A percentile compares a stretch with the other conserved stretches of the same genome.
Conservation (phyloP, 208 protist species). For the Leishmania mexicana region DNA sequence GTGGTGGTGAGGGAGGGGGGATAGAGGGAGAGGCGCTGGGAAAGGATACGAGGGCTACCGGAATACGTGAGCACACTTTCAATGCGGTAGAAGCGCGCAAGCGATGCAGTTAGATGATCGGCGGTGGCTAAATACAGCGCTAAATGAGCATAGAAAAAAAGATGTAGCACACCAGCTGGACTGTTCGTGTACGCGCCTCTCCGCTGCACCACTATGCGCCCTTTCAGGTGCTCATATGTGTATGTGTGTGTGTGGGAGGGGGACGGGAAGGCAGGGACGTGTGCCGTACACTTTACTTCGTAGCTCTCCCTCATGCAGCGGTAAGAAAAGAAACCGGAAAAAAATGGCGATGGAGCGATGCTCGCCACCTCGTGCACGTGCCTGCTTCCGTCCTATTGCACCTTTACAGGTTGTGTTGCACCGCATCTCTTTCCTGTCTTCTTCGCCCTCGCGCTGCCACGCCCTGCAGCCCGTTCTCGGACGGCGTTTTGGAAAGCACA, state of each 20-base stretch:
- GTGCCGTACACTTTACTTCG: not conserved
- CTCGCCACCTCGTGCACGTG: not conserved
- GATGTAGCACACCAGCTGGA: not conserved
- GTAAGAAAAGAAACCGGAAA: not conserved
- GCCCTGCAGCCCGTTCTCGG: not conserved
- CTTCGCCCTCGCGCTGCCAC: not conserved
- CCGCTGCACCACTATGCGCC: not conserved
- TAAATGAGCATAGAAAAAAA: not conserved
- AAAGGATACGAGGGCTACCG: not conserved
- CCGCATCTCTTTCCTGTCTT: not conserved
- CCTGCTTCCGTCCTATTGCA: not conserved
- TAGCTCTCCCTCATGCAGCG: not conserved
- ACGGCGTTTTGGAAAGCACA: not conserved
- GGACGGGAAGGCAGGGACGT: not conserved
- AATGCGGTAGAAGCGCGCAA: not conserved
- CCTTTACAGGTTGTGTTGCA: too few species aligned
- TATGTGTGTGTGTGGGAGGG: conserved; percentile 20
- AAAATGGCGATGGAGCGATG: not conserved
- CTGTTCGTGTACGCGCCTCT: not conserved
- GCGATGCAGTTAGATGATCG: not conserved
- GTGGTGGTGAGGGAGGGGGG: not conserved
- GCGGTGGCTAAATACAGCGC: not conserved
- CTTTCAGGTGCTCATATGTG: not conserved
- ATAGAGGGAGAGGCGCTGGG: not conserved
- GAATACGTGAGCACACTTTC: not conserved